These are phyloP conservation scores for Vigna unguiculata DNA, from an alignment of 306 rosid species.

Conservation along the genomic window DNA sequence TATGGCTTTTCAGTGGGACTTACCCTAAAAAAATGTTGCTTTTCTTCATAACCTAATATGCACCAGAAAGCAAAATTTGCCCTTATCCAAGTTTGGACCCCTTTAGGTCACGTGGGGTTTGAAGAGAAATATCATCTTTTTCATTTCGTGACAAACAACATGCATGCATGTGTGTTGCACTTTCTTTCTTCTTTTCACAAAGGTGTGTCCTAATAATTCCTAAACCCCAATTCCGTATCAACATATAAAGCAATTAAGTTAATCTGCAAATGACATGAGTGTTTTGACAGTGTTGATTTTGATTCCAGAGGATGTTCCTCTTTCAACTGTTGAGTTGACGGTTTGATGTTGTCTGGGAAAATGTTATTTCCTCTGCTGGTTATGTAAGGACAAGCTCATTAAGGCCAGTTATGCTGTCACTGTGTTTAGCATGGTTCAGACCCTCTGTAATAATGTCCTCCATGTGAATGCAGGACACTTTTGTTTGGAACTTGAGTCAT, in stretches of 20 bases:
- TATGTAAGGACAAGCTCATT: constrained; percentile 42
- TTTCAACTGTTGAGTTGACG: constrained; percentile 39
- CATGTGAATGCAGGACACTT: constrained; percentile 44
- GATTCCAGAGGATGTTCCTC: constrained; percentile 43
- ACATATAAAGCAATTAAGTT: neutral
- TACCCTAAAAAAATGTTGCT: neutral
- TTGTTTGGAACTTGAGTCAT: constrained; percentile 20
- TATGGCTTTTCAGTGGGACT: neutral
- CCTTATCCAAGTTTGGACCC: neutral
- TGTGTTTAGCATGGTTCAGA: constrained; percentile 42
- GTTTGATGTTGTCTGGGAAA: constrained; percentile 47
- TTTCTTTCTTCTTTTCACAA: neutral
- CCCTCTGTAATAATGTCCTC: constrained; percentile 37
- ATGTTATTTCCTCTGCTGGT: constrained; percentile 48
- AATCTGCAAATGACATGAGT: constrained; percentile 8
- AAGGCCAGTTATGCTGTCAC: constrained; percentile 46
- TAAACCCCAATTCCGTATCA: neutral
- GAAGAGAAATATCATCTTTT: constrained; percentile 25
- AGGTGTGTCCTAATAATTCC: neutral
- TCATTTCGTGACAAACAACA: neutral
- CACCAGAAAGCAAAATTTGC: constrained; percentile 4
- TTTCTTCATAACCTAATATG: neutral
- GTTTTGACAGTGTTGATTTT: constrained; percentile 24
- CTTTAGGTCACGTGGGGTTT: constrained; percentile 14
- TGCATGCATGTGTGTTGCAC: neutral